phyloP scores from a whole-genome alignment of 2,329 filamentous ascomycete species.

The Curvularia sp. region DNA sequence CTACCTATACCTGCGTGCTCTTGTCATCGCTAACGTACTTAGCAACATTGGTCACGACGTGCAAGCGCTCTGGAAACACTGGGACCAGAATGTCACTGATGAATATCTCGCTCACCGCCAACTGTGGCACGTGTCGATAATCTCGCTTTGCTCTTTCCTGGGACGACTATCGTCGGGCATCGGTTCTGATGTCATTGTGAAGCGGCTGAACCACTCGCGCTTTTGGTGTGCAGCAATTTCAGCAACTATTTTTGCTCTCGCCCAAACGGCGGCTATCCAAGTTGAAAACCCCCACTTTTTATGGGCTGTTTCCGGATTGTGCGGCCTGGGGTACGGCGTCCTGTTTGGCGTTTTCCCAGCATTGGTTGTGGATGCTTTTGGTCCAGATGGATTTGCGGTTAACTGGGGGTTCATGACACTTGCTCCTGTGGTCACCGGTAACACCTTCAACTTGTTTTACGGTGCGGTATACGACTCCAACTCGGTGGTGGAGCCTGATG shows the following conservation, averaged over 20 bases:
- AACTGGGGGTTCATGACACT: conserved; percentile 98
- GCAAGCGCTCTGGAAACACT: conserved; percentile 87
- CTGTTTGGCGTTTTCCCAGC: conserved; percentile 94
- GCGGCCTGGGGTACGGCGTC: conserved; percentile 89
- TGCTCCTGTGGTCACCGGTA: conserved; percentile 84
- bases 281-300: conserved; percentile 80
- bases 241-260: conserved; percentile 76
- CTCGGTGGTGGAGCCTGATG: conserved; percentile 70
- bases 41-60: conserved; percentile 95
- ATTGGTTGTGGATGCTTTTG: conserved; percentile 85
- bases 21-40: conserved; percentile 39
- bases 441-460: conserved; percentile 92
- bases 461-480: conserved; percentile 83
- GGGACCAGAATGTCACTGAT: conserved; percentile 73
- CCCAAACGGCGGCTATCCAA: conserved; percentile 77
- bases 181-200: conserved; percentile 88
- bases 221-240: conserved; percentile 90
- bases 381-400: conserved; percentile 84
- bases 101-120: conserved; percentile 82
- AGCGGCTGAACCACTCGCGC: conserved; percentile 77
- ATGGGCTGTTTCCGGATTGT: conserved; percentile 79
- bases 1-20: not conserved
- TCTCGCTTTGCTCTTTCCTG: conserved; percentile 86
- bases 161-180: conserved; percentile 77
- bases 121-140: conserved; percentile 89